These are phyloP conservation scores for Corymbia maculata DNA, from an alignment of 345 rosid genomes.

Conservation along the genomic window DNA sequence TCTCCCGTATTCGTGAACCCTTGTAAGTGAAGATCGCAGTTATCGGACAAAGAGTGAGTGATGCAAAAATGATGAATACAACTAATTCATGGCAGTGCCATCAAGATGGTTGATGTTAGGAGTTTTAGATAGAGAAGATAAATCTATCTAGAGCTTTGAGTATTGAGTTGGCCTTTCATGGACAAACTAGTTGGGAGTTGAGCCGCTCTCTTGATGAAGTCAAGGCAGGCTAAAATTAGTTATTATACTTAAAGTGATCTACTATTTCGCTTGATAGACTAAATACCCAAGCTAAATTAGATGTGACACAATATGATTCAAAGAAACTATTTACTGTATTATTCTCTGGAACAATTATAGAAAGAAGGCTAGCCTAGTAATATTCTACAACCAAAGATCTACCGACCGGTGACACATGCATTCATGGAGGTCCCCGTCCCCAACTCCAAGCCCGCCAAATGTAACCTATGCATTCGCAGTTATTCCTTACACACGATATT, in stretches of 20 bases:
- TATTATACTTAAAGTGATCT: too few species aligned
- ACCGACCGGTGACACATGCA: background rate
- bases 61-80: background rate
- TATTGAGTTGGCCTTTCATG: background rate
- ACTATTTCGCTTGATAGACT: fast-evolving
- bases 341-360: background rate
- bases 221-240: background rate
- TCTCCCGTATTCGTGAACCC: background rate
- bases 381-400: background rate
- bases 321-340: too few species aligned
- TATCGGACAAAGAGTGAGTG: background rate
- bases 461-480: background rate
- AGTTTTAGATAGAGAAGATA: background rate
- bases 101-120: background rate
- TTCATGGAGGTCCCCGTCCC: background rate
- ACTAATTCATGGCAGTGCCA: background rate
- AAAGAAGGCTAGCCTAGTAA: too few species aligned
- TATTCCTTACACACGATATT: background rate
- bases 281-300: fast-evolving
- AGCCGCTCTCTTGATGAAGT: fast-evolving
- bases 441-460: background rate
- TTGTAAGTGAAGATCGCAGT: background rate
- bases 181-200: background rate
- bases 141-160: background rate
- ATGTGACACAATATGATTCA: fast-evolving